Conservation (phyloP, 2,329 filamentous ascomycete species). For the Tricladium varicosporioides region DNA sequence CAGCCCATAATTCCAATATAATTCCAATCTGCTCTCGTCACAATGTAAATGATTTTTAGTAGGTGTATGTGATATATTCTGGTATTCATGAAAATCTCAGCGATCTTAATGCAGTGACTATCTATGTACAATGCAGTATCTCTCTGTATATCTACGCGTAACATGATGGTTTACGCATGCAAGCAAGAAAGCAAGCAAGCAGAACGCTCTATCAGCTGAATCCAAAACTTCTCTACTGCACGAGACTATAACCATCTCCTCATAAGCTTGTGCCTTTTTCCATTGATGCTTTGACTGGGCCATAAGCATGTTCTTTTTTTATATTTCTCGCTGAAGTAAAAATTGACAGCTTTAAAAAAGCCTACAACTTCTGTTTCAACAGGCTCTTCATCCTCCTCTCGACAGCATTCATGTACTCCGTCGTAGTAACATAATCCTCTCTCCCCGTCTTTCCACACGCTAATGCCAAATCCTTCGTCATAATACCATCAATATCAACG, state of each 20-base stretch:
- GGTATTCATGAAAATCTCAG: background rate
- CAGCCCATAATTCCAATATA: no score
- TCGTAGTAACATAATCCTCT: conserved; percentile 85
- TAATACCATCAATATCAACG: conserved; percentile 91
- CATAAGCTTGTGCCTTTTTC: no score
- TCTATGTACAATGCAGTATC: conserved; percentile 12
- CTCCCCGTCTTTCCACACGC: conserved; percentile 85
- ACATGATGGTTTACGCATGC: background rate
- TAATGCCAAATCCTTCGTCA: conserved; percentile 99
- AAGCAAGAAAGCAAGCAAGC: background rate
- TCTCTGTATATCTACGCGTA: conserved; percentile 3
- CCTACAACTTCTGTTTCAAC: conserved; percentile 72
- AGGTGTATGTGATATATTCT: background rate
- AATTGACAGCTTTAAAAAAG: background rate
- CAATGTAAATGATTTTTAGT: no score
- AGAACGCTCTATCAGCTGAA: background rate
- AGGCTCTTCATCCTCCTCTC: conserved; percentile 83
- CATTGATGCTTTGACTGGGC: no score
- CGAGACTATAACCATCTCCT: no score
- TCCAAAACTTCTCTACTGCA: no score
- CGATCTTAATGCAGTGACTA: conserved; percentile 6
- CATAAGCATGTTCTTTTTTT: background rate
- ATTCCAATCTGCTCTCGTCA: no score
- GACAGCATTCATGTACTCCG: conserved; percentile 87
- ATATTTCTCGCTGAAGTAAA: background rate